These are phyloP conservation scores for Cyclocybe cylindracea DNA, from an alignment of 768 basidiomycete species.

Conservation along the genomic window DNA sequence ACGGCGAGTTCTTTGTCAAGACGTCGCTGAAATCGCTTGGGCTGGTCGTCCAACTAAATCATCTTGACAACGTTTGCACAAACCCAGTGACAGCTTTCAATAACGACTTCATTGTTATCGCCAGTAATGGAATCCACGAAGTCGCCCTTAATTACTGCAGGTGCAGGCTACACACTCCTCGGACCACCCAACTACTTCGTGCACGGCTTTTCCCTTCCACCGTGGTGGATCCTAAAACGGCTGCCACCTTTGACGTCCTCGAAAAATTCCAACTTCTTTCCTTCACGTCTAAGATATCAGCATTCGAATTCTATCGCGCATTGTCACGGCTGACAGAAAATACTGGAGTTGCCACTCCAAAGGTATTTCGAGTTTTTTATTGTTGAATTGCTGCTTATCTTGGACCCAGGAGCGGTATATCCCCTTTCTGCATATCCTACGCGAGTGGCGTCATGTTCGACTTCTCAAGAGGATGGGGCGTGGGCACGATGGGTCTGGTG, in stretches of 20 bases:
- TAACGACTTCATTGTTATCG: too few species aligned
- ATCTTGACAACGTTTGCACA: too few species aligned
- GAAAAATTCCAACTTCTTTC: constrained; percentile 19
- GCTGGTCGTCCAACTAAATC: too few species aligned
- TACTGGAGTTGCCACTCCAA: too few species aligned
- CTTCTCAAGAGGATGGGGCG: constrained; percentile 25
- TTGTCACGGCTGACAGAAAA: constrained; percentile 19
- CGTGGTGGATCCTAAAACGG: constrained; percentile 20
- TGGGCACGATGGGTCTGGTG: constrained; percentile 19
- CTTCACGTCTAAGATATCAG: constrained; percentile 23
- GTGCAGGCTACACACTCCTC: too few species aligned
- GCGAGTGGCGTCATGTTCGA: constrained; percentile 22
- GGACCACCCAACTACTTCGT: constrained; percentile 24
- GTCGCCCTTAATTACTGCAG: too few species aligned
- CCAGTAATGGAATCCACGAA: too few species aligned
- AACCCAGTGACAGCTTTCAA: too few species aligned
- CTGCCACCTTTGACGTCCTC: constrained; percentile 19
- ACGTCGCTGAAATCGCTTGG: too few species aligned
- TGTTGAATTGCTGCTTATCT: too few species aligned
- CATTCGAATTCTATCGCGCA: constrained; percentile 25
- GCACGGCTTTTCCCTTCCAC: constrained; percentile 28
- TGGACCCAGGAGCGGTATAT: constrained; percentile 9
- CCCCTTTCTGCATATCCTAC: constrained; percentile 1
- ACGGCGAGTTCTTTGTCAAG: too few species aligned
- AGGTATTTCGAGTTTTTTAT: too few species aligned